Evolutionary conservation across 2,329 filamentous ascomycete species (phyloP).

Genomic region (Xylaria sp.): DNA sequence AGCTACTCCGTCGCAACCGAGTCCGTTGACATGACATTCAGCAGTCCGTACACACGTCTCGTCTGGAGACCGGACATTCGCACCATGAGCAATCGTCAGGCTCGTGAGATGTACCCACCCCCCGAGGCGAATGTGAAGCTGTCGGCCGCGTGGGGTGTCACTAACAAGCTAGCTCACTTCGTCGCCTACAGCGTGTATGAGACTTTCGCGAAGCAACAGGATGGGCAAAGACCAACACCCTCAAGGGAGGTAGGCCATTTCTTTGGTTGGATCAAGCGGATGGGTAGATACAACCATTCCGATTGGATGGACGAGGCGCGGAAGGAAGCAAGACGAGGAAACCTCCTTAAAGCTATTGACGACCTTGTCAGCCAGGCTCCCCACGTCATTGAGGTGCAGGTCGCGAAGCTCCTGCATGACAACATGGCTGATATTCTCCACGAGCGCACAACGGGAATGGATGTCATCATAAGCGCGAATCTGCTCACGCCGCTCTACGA

Average conservation of each 20-base stretch:
- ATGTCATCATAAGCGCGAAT: not conserved
- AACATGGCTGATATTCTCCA: slow-evolving; percentile 3
- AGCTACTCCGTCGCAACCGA: not conserved
- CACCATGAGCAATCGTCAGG: not conserved
- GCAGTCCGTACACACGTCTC: slow-evolving; percentile 9
- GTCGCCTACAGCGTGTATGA: not conserved
- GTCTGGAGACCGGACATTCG: slow-evolving; percentile 17
- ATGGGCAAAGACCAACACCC: not conserved
- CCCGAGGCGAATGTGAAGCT: not conserved
- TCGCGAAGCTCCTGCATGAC: slow-evolving; percentile 1
- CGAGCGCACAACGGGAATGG: not conserved
- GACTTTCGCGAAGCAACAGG: not conserved
- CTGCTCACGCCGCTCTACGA: slow-evolving; percentile 1
- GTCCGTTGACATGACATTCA: slow-evolving; percentile 2
- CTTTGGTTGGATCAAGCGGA: not conserved
- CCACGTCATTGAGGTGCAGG: not conserved
- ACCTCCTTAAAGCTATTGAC: not conserved
- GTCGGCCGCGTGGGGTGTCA: not conserved
- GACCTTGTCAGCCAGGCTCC: not conserved
- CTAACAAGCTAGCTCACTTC: not conserved
- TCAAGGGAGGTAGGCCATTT: not conserved
- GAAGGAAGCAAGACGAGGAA: not conserved
- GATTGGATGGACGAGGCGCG: not conserved
- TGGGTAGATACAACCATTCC: not conserved
- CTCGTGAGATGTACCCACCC: not conserved